phyloP scores from a whole-genome alignment of 768 basidiomycete genomes.

The Suillus placidus region DNA sequence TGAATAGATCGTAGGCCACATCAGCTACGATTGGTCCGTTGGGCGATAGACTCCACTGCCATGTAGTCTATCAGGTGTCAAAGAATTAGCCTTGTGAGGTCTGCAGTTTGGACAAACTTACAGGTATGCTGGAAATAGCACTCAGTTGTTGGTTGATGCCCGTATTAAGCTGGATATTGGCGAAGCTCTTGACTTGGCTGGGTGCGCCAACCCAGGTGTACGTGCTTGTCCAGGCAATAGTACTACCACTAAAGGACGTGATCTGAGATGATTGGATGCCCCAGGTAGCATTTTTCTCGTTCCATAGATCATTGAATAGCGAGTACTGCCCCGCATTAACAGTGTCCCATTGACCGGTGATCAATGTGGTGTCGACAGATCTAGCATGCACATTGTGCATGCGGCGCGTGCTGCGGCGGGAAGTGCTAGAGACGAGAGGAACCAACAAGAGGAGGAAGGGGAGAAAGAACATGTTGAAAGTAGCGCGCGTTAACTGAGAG shows the following conservation, averaged over 20 bases:
- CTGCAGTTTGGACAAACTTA: slow-evolving; percentile 30
- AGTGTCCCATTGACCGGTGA: slow-evolving; percentile 55
- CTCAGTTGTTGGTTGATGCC: slow-evolving; percentile 57
- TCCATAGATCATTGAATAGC: slow-evolving; percentile 54
- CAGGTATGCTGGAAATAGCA: slow-evolving; percentile 57
- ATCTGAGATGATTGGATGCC: slow-evolving; percentile 57
- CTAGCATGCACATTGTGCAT: not conserved
- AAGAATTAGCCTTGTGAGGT: not conserved
- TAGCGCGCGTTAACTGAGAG: not conserved
- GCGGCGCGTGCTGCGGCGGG: not conserved
- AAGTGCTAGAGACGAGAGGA: slow-evolving; percentile 23
- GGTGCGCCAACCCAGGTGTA: slow-evolving; percentile 57
- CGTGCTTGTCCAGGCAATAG: slow-evolving; percentile 51
- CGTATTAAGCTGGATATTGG: slow-evolving; percentile 54
- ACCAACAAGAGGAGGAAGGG: slow-evolving; percentile 19
- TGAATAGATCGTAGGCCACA: slow-evolving; percentile 68
- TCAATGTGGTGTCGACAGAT: slow-evolving; percentile 26
- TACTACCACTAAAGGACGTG: slow-evolving; percentile 43
- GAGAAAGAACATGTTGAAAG: not conserved
- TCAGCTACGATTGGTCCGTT: slow-evolving; percentile 50
- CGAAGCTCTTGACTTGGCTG: slow-evolving; percentile 58
- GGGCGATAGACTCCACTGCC: slow-evolving; percentile 56
- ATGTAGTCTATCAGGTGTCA: slow-evolving; percentile 42
- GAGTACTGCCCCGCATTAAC: slow-evolving; percentile 49
- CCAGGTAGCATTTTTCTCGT: slow-evolving; percentile 39